Base-by-base conservation (phyloP, 129 eudicot species). In the Smallanthus sonchifolius region DNA sequence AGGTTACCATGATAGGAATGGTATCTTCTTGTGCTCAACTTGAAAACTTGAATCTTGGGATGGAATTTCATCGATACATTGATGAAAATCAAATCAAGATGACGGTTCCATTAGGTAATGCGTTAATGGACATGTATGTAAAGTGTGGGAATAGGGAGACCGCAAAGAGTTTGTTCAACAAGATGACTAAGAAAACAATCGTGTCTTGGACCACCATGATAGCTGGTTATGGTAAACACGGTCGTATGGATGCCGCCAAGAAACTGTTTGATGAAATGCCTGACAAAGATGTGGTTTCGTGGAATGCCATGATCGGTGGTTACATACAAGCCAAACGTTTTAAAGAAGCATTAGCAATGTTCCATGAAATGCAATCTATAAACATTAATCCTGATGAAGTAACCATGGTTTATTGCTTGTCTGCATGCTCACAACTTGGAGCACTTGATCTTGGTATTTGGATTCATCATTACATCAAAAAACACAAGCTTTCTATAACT, bases 181-280 rank as follows among this genome's bases (percentile, higher is more conserved):
- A 59, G 30, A 88, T 88, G 92, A 52, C 56, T 32, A 83, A 83
- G 77, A 91, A 74, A 69, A 84, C 92, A 6, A 42, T 60, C 15
- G 97, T 88, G 54, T 86, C 87, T 30, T 91, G 90, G 90, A 91
- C 95, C 38, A 91, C 86, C 4, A 86, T 91, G 95, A 67, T 91
- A 4, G 77, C 40, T 64, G 92, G 92, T 34, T 88, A 82, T 74
- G 87, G 90, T 7, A 91, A 77, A 79, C 55, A 17, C 15, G 95
- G 95, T 2, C 8, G 34, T 63, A 40, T 88, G 48, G 95, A 88
- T 37, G 74, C 15, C 30, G 92, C 97, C 4, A 69, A 76, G 61
- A 83, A 54, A 39, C 70, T 88, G 39, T 91, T 91, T 34, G 80
- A 88, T 59, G 86, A 69, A 67, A 86, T 89, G 86, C 87, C 91